These are phyloP conservation scores for Tribonema minus DNA, from an alignment of 108 stramenopile genomes.

Conservation along the genomic window DNA sequence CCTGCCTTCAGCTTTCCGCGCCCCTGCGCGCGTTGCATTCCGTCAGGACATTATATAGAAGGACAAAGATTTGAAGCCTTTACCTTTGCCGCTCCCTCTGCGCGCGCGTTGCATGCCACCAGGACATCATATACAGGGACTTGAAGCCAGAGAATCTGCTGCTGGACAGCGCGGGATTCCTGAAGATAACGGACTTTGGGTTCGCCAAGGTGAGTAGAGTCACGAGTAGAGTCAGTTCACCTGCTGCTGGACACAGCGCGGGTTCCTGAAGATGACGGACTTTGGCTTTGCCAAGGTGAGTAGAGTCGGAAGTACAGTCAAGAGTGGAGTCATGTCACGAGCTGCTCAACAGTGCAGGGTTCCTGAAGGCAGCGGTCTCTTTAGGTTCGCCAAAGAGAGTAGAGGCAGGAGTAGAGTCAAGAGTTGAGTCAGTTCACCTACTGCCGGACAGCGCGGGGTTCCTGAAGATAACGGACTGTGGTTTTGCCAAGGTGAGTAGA, in stretches of 20 bases:
- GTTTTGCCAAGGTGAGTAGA: conserved; percentile 73
- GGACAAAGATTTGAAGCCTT: no score
- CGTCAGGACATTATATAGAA: no score
- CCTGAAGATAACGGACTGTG: conserved; percentile 67
- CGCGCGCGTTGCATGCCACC: no score
- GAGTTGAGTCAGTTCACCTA: no score
- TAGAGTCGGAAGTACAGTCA: no score
- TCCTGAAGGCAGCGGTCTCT: conserved; percentile 62
- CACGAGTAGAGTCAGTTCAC: no score
- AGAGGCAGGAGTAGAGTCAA: no score
- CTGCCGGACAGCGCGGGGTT: conserved; percentile 51
- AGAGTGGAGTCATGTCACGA: no score
- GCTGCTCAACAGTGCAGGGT: conserved; percentile 50
- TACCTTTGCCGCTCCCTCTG: no score
- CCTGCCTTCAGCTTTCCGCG: no score
- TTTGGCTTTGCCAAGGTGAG: conserved; percentile 77
- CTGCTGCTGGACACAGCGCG: conserved; percentile 54
- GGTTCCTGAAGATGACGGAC: conserved; percentile 58
- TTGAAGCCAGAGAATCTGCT: conserved; percentile 76
- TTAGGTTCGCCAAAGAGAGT: conserved; percentile 75
- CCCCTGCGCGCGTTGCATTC: no score
- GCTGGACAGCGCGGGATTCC: conserved; percentile 46
- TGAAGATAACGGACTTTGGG: conserved; percentile 69
- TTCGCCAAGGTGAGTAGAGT: conserved; percentile 74
- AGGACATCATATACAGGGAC: conserved; percentile 82